These are phyloP conservation scores for Adansonia rubrostipa DNA, from an alignment of 441 rosid species.

Conservation along the genomic window DNA sequence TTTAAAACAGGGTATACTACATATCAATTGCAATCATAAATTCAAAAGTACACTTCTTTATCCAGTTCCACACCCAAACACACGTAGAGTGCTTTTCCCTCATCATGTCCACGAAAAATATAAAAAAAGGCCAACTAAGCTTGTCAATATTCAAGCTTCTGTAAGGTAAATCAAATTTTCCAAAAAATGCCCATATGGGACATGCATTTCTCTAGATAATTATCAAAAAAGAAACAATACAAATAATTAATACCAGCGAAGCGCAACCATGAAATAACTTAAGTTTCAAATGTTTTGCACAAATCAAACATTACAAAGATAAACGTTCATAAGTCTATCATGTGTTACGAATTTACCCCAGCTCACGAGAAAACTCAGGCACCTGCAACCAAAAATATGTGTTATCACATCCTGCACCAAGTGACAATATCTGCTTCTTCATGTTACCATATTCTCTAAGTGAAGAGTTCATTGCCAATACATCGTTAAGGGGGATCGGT, in stretches of 20 bases:
- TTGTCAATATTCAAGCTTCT: neutral
- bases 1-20: neutral
- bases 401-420: conserved; percentile 97
- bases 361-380: conserved; percentile 26
- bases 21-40: conserved; percentile 9
- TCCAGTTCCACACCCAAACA: conserved; percentile 82
- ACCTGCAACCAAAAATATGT: conserved; percentile 89
- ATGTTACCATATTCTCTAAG: conserved; percentile 20
- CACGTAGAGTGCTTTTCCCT: conserved; percentile 63
- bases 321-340: neutral
- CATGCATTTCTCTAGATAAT: neutral
- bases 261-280: neutral
- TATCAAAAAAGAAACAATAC: neutral
- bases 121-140: conserved; percentile 20
- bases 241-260: neutral
- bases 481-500: too few species aligned
- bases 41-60: conserved; percentile 65
- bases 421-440: conserved; percentile 88
- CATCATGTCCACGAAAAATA: conserved; percentile 53
- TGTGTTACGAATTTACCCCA: neutral
- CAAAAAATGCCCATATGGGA: neutral
- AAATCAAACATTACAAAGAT: neutral
- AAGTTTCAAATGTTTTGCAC: neutral
- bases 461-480: too few species aligned
- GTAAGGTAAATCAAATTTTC: neutral